Base-by-base conservation (phyloP, 352 stramenopile genomes). In the Phytophthora ohioensis region DNA sequence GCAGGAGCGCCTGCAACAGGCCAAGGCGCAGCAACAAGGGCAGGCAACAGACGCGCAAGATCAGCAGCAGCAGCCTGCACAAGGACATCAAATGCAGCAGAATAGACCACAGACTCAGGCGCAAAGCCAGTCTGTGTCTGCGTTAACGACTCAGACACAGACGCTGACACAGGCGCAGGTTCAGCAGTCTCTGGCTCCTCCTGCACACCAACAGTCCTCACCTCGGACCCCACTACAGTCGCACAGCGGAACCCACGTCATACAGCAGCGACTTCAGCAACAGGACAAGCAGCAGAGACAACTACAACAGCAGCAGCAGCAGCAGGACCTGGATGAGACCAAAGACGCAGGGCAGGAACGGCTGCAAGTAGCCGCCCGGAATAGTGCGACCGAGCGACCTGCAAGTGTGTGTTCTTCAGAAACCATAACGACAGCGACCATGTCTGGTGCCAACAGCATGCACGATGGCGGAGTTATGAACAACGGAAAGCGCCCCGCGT, bases 1-100 rank as follows among this genome's bases (percentile, higher is more conserved):
- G 53, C 76, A 91, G 38, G 74, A 84, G 49, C 64, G 63, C 5
- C 41, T 77, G 11, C 35, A 78, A 48, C 71, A 72, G 13, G 43
- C 65, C 31, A 73, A 84, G 47, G 56, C 70, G 36, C 66, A 59
- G 6, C 52, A 48, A 27, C 34, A 48, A n/a, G 31, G 49, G 31
- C 54, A 67, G 41, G 17, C 53, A 41, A 45, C 48, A 51, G 46
- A 55, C 9, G 11, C 49, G 12, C 35, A 57, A 56, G 41, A 15
- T 10, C 41, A 46, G 32, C 58, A 64, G 46, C 12, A 21, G 45
- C 47, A 49, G 36, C 27, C 12, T 9, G 7, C 30, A 30, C 60
- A 69, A 32, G 43, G 12, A 1, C 54, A 56, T 7, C 21, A 48
- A 41, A 11, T 32, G 21, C 36, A 15, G 13, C 34, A 46, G 34